phyloP scores from a whole-genome alignment of 352 stramenopile genomes.

The Phytophthora uliginosa region DNA sequence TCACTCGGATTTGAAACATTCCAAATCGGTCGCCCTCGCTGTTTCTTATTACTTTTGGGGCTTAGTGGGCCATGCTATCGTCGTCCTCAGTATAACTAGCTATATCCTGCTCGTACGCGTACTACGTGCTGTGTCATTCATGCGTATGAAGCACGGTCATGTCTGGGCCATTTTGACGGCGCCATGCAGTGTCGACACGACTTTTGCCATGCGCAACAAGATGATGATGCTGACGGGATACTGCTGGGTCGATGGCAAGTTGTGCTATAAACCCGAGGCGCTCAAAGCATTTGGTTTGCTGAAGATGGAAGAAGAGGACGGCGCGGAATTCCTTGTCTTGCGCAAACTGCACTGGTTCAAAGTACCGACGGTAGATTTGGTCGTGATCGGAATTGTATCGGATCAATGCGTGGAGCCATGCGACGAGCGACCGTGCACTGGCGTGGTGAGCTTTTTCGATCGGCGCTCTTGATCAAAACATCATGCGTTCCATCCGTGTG shows the following conservation, averaged over 20 bases:
- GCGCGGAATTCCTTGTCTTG: constrained; percentile 17
- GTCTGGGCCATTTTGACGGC: background rate
- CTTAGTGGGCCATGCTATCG: background rate
- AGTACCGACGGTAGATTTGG: constrained; percentile 8
- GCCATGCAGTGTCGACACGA: background rate
- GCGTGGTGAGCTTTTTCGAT: constrained; percentile 19
- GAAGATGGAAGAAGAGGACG: constrained; percentile 24
- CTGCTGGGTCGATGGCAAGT: constrained; percentile 5
- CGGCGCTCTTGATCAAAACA: constrained; percentile 1
- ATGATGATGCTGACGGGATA: constrained; percentile 31
- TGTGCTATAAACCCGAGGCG: constrained; percentile 24
- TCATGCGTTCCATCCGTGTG: background rate
- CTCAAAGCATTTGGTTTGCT: constrained; percentile 32
- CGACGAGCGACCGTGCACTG: constrained; percentile 14
- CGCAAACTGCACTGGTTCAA: constrained; percentile 25
- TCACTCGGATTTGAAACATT: constrained; percentile 6
- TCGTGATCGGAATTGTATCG: constrained; percentile 22
- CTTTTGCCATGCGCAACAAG: constrained; percentile 18
- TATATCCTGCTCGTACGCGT: background rate
- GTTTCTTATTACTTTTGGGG: constrained; percentile 1
- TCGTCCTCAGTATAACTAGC: background rate
- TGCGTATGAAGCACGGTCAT: background rate
- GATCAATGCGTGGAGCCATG: constrained; percentile 19
- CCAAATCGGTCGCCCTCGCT: background rate
- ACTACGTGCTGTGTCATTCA: background rate